Conservation (phyloP, 768 basidiomycete species). For the Fibroporia radiculosa region DNA sequence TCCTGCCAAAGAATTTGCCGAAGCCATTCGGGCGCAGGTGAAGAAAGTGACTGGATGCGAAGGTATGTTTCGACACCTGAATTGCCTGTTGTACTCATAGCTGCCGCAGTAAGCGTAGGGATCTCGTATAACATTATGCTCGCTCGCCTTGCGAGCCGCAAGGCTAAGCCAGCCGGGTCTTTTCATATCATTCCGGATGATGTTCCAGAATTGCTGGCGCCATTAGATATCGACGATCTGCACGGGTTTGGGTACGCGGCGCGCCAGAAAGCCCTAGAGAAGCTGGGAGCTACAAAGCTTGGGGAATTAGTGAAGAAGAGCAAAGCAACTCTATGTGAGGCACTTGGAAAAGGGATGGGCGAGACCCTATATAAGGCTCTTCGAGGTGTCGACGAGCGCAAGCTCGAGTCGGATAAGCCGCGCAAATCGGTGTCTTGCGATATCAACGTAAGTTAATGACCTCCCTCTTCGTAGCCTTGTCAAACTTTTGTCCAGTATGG, state of each 20-base stretch:
- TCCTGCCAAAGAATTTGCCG: slow-evolving; percentile 71
- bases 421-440: slow-evolving; percentile 92
- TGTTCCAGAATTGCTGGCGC: slow-evolving; percentile 47
- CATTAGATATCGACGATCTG: slow-evolving; percentile 70
- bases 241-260: slow-evolving; percentile 81
- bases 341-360: slow-evolving; percentile 74
- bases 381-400: slow-evolving; percentile 75
- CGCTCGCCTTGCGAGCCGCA: slow-evolving; percentile 83
- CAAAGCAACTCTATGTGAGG: slow-evolving; percentile 57
- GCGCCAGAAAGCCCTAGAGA: slow-evolving; percentile 72
- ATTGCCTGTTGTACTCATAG: background rate
- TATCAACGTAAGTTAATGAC: slow-evolving; percentile 65
- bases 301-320: slow-evolving; percentile 62
- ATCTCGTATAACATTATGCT: slow-evolving; percentile 89
- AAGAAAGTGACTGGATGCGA: slow-evolving; percentile 77
- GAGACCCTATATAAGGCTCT: slow-evolving; percentile 81
- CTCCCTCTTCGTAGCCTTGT: background rate
- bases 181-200: slow-evolving; percentile 61
- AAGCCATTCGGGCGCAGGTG: slow-evolving; percentile 73
- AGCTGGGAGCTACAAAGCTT: slow-evolving; percentile 63
- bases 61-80: slow-evolving; percentile 35
- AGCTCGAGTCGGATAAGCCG: slow-evolving; percentile 75
- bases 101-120: slow-evolving; percentile 73
- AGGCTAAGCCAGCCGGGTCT: slow-evolving; percentile 86
- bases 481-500: slow-evolving; percentile 59